phyloP scores from a whole-genome alignment of 2,329 filamentous ascomycete species.

The Volutella citrinella region DNA sequence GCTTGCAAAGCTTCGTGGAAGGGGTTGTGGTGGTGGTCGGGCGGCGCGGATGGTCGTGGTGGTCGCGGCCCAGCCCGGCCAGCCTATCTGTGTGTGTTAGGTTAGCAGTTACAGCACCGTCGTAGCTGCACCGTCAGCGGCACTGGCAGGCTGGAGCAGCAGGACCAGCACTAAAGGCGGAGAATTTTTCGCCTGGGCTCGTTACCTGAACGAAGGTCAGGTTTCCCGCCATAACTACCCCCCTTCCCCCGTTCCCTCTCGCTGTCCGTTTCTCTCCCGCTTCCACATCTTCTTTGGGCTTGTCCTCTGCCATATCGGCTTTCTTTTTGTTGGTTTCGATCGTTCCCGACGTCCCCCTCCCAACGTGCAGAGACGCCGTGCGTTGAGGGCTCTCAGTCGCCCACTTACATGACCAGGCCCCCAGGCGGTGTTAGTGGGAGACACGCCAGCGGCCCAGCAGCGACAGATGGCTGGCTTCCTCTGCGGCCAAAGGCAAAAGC shows the following conservation, averaged over 20 bases:
- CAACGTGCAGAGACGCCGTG: too few relatives aligned
- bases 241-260: slow-evolving; percentile 33
- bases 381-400: slow-evolving; percentile 16
- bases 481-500: too few relatives aligned
- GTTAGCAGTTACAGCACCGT: too few relatives aligned
- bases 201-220: slow-evolving; percentile 20
- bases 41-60: too few relatives aligned
- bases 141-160: not conserved
- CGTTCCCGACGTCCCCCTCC: too few relatives aligned
- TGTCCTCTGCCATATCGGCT: slow-evolving; percentile 10
- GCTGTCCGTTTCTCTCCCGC: slow-evolving; percentile 25
- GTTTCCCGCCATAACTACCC: slow-evolving; percentile 37
- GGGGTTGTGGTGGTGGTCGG: too few relatives aligned
- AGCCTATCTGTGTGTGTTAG: too few relatives aligned
- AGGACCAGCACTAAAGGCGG: slow-evolving; percentile 9
- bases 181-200: slow-evolving; percentile 10
- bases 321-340: slow-evolving; percentile 11
- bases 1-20: too few relatives aligned
- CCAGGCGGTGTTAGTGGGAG: slow-evolving; percentile 22
- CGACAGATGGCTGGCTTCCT: too few relatives aligned
- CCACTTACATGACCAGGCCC: slow-evolving; percentile 24
- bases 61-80: too few relatives aligned
- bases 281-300: slow-evolving; percentile 21
- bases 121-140: too few relatives aligned
- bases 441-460: slow-evolving; percentile 16